Evolutionary conservation across 768 basidiomycete genomes (phyloP).

Genomic region (Pisolithus marmoratus): DNA sequence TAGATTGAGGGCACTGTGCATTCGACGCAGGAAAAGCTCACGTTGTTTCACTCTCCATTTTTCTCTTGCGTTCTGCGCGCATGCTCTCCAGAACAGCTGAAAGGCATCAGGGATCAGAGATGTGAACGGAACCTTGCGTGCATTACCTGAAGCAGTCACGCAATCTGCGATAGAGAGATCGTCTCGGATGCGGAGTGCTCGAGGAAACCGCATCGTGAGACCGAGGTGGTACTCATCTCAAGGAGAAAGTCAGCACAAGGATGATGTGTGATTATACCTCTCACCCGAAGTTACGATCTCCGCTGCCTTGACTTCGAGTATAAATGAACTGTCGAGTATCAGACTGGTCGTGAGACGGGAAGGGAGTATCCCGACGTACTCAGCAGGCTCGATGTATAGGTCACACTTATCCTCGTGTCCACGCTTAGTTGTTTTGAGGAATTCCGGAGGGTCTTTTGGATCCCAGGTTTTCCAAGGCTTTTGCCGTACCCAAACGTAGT

Average conservation of each 20-base stretch:
- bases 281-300: slow-evolving; percentile 73
- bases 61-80: slow-evolving; percentile 65
- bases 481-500: slow-evolving; percentile 79
- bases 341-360: neutral
- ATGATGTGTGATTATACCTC: slow-evolving; percentile 2
- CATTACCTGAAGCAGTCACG: slow-evolving; percentile 58
- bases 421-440: slow-evolving; percentile 55
- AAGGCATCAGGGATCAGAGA: neutral
- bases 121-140: neutral
- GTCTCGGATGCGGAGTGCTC: slow-evolving; percentile 73
- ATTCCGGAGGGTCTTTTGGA: slow-evolving; percentile 65
- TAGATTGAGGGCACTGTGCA: neutral
- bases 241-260: slow-evolving; percentile 3
- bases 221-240: slow-evolving; percentile 79
- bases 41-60: slow-evolving; percentile 60
- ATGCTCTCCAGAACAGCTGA: slow-evolving; percentile 56
- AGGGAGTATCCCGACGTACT: slow-evolving; percentile 42
- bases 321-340: slow-evolving; percentile 67
- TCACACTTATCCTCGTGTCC: slow-evolving; percentile 81
- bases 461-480: slow-evolving; percentile 84
- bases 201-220: slow-evolving; percentile 92
- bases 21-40: slow-evolving; percentile 16
- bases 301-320: slow-evolving; percentile 88
- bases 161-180: slow-evolving; percentile 72
- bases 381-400: slow-evolving; percentile 82